Percentiles rank a stretch among this genome's conserved stretches.
These are phyloP conservation scores for Cladorrhinum sp. DNA, from an alignment of 2,329 filamentous ascomycete genomes.

Conservation along the genomic window DNA sequence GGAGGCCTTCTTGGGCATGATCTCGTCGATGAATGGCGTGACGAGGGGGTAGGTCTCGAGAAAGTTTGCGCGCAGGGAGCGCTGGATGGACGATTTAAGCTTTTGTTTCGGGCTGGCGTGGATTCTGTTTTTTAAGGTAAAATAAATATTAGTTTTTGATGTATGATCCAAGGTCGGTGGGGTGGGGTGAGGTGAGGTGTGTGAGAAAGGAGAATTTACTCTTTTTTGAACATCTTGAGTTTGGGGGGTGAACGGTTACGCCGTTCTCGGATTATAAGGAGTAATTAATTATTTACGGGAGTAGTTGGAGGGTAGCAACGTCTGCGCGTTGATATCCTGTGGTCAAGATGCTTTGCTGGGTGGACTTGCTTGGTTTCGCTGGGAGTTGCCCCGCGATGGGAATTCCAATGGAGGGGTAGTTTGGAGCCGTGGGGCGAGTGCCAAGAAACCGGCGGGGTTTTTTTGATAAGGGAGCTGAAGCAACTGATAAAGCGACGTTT, in stretches of 20 bases:
- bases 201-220: conserved; percentile 49
- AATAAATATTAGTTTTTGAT: conserved; percentile 25
- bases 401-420: conserved; percentile 10
- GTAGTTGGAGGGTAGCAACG: background rate
- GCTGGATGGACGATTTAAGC: conserved; percentile 94
- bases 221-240: conserved; percentile 84
- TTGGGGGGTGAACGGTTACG: background rate
- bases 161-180: background rate
- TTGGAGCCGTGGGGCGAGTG: background rate
- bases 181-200: background rate
- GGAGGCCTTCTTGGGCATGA: conserved; percentile 91
- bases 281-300: too few species aligned
- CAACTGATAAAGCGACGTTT: too few species aligned
- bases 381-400: conserved; percentile 8
- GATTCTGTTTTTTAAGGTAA: conserved; percentile 52
- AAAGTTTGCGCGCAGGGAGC: conserved; percentile 77
- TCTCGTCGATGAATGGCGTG: conserved; percentile 83
- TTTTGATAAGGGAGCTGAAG: too few species aligned
- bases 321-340: background rate
- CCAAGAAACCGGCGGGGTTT: background rate
- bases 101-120: conserved; percentile 80
- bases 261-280: background rate
- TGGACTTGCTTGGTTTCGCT: background rate
- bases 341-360: background rate
- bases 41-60: conserved; percentile 83